Evolutionary conservation across 2,329 filamentous ascomycete genomes (phyloP).

Genomic region (Colletotrichum spinosum): DNA sequence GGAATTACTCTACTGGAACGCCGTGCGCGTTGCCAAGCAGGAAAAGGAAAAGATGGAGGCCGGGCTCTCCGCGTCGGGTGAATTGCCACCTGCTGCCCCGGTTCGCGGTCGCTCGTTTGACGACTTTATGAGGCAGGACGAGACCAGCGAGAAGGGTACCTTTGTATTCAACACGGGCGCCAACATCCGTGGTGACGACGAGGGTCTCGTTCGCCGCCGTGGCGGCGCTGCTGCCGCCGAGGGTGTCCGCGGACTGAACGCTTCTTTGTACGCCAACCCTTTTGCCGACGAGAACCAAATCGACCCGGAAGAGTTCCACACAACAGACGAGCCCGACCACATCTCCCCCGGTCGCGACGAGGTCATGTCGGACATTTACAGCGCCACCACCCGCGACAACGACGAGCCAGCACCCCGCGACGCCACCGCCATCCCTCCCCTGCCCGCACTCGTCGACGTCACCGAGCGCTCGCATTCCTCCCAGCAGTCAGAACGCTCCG

Average conservation of each 20-base stretch:
- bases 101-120: slow-evolving; percentile 63
- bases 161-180: slow-evolving; percentile 70
- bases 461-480: slow-evolving; percentile 28
- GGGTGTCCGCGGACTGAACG: slow-evolving; percentile 58
- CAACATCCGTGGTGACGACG: slow-evolving; percentile 53
- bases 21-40: slow-evolving; percentile 62
- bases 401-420: slow-evolving; percentile 39
- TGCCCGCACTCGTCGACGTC: slow-evolving; percentile 50
- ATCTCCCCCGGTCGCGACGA: slow-evolving; percentile 61
- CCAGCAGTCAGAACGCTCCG: slow-evolving; percentile 30
- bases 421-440: slow-evolving; percentile 39
- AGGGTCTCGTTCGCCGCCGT: slow-evolving; percentile 62
- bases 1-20: slow-evolving; percentile 75
- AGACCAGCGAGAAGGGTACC: slow-evolving; percentile 63
- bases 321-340: slow-evolving; percentile 48
- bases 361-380: slow-evolving; percentile 66
- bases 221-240: slow-evolving; percentile 42
- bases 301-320: slow-evolving; percentile 56
- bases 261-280: slow-evolving; percentile 66
- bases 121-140: slow-evolving; percentile 67
- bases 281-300: slow-evolving; percentile 69
- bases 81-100: slow-evolving; percentile 17
- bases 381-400: slow-evolving; percentile 61
- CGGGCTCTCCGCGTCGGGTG: slow-evolving; percentile 35
- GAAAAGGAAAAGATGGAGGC: slow-evolving; percentile 45